Evolutionary conservation across 73 alveolate species (phyloP).

Genomic region (Symbiodinium pilosum): DNA sequence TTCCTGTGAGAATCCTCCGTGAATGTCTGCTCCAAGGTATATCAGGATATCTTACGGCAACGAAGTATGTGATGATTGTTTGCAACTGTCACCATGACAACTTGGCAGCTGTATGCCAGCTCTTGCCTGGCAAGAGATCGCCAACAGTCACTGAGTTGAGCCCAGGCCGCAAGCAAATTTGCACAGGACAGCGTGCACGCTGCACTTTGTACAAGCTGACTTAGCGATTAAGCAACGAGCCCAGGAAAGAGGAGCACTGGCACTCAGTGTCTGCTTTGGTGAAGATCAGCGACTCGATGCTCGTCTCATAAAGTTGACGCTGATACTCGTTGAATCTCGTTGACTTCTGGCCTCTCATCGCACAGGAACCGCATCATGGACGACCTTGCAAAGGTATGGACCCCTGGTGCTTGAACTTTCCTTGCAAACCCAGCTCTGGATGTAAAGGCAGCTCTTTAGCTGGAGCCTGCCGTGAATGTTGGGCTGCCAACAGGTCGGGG

Average conservation of each 20-base stretch:
- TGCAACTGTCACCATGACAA: conserved; percentile 78
- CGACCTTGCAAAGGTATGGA: conserved; percentile 64
- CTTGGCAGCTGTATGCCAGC: conserved; percentile 33
- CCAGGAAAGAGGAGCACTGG: conserved; percentile 84
- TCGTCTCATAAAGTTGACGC: neutral
- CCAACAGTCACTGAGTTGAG: conserved; percentile 80
- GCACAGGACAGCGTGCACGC: too few relatives aligned
- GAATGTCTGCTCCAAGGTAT: conserved; percentile 15
- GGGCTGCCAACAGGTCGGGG: conserved; percentile 18
- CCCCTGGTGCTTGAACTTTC: too few relatives aligned
- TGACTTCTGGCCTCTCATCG: neutral
- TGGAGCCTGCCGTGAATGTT: too few relatives aligned
- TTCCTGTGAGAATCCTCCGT: too few relatives aligned
- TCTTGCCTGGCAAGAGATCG: conserved; percentile 81
- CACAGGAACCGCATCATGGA: conserved; percentile 89
- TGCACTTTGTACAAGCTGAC: too few relatives aligned
- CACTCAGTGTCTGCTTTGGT: conserved; percentile 80
- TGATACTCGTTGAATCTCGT: neutral
- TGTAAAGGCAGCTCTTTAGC: too few relatives aligned
- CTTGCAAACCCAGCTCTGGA: neutral
- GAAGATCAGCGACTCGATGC: conserved; percentile 49
- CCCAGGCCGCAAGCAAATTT: neutral
- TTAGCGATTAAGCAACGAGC: neutral
- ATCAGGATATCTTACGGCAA: conserved; percentile 88
- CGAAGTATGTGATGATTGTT: conserved; percentile 51